Base-by-base conservation (phyloP, 371 early-diverging fungal genomes). In the Mortierella sp. region DNA sequence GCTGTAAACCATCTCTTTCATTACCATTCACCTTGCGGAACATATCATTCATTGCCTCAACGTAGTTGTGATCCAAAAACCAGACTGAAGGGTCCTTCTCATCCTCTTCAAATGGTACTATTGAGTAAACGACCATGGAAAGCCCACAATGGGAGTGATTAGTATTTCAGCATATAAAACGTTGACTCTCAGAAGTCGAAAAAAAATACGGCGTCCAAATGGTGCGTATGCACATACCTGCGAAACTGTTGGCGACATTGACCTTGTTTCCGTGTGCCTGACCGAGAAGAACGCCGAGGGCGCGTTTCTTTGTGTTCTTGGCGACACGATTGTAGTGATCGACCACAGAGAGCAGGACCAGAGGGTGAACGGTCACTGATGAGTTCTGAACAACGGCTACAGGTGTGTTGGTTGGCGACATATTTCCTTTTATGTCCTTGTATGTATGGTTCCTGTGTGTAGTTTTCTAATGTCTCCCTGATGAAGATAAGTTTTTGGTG, bases 51-150 rank as follows among this genome's bases (percentile, higher is more conserved):
- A 99, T 99, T 15, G 94, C 94, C 80, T 99, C 97, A 50, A 97
- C 94, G 81, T 99, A 99, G 79, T 99, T 96, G 83, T 99, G 99
- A 84, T 99, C 99, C 73, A 99, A 88, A 82, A 97, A 99, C 98
- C 99, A 99, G 8, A 97, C 97, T 6, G 91, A 89, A 17, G 97
- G 94, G 83, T 97, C 95, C 81, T 96, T 97, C 63, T 99, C 97
- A 78, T 99, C 98, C 83, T 99, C 99, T 82, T 98, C 98, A 81
- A 99, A 99, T 23, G 99, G 99, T 17, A 99, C 99, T 94, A 79
- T 4, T n/a, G 9, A 15, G 19, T 15, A 49, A 2, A 30, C 39
- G 61, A 4, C 41, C 17, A 42, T 7, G 21, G 42, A 32, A n/a
- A 27, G 37, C 12, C 27, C 4, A 4, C 4, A 34, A 17, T 12